Percentiles rank a stretch among this genome's conserved stretches.
Conservation (phyloP, 148 eudicot genomes). For the Arbutus unedo region DNA sequence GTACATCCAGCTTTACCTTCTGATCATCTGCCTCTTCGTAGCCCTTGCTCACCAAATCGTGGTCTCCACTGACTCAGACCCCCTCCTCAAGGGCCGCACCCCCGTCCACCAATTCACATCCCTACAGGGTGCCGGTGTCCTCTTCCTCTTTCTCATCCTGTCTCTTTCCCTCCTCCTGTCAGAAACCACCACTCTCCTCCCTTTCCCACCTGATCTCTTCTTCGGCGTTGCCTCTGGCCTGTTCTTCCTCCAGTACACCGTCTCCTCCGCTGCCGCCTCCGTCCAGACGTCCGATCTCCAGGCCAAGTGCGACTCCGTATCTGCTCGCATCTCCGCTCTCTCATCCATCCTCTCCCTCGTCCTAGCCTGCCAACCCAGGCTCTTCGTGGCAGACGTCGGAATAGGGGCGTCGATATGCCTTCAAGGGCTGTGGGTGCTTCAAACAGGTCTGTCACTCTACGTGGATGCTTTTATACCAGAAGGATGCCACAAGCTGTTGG, state of each 20-base stretch:
- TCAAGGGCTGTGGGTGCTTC: conserved; percentile 77
- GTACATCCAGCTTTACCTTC: conserved; percentile 51
- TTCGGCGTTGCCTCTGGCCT: conserved; percentile 53
- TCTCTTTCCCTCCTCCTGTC: conserved; percentile 47
- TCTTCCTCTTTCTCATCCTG: conserved; percentile 65
- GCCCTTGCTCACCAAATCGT: conserved; percentile 48
- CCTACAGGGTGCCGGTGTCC: conserved; percentile 55
- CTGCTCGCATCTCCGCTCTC: conserved; percentile 48
- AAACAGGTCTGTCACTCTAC: conserved; percentile 66
- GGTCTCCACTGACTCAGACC: conserved; percentile 55
- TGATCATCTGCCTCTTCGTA: conserved; percentile 37
- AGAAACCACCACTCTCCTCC: conserved; percentile 45
- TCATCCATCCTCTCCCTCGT: conserved; percentile 43
- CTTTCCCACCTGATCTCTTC: conserved; percentile 59
- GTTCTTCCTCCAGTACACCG: conserved; percentile 53
- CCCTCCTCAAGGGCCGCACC: conserved; percentile 64
- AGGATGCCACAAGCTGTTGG: conserved; percentile 78
- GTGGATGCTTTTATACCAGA: conserved; percentile 84
- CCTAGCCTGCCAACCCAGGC: conserved; percentile 57
- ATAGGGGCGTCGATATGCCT: conserved; percentile 51
- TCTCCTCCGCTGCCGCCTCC: conserved; percentile 40
- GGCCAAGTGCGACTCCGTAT: conserved; percentile 48
- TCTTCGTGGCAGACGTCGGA: conserved; percentile 56
- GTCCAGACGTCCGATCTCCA: conserved; percentile 51
- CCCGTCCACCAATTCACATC: conserved; percentile 78